phyloP scores from a whole-genome alignment of 495 filamentous ascomycete genomes.

The Penicillium crystallinum region DNA sequence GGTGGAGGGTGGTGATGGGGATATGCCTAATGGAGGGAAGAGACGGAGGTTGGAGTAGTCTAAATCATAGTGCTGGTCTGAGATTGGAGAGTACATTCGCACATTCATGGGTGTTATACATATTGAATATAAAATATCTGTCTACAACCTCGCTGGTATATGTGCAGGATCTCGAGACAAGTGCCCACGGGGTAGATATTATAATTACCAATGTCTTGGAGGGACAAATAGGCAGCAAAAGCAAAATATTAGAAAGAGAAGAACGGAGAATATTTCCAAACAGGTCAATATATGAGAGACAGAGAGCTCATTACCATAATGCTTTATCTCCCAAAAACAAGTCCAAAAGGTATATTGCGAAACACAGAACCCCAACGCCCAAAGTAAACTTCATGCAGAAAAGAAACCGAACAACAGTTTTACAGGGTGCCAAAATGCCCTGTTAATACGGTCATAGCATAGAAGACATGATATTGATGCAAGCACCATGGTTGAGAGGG shows the following conservation, averaged over 20 bases:
- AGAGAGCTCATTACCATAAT: slow-evolving; percentile 17
- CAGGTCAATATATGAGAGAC: slow-evolving; percentile 5
- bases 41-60: slow-evolving; percentile 30
- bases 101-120: neutral
- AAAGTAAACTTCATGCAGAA: slow-evolving; percentile 6
- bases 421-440: slow-evolving; percentile 5
- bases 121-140: neutral
- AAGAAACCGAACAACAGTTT: slow-evolving; percentile 14
- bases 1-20: slow-evolving; percentile 17
- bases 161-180: neutral
- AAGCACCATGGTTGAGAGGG: slow-evolving; percentile 19
- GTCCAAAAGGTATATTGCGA: slow-evolving; percentile 27
- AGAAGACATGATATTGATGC: slow-evolving; percentile 17
- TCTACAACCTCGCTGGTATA: neutral
- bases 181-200: neutral
- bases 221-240: neutral
- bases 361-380: slow-evolving; percentile 15
- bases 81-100: neutral
- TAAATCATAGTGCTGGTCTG: neutral
- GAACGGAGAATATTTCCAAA: slow-evolving; percentile 10
- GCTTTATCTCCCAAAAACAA: slow-evolving; percentile 16
- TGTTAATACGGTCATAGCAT: slow-evolving; percentile 20
- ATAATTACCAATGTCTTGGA: neutral
- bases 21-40: slow-evolving; percentile 23
- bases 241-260: slow-evolving; percentile 2